These are phyloP conservation scores for Citrullus amarus DNA, from an alignment of 306 rosid species.

Conservation along the genomic window DNA sequence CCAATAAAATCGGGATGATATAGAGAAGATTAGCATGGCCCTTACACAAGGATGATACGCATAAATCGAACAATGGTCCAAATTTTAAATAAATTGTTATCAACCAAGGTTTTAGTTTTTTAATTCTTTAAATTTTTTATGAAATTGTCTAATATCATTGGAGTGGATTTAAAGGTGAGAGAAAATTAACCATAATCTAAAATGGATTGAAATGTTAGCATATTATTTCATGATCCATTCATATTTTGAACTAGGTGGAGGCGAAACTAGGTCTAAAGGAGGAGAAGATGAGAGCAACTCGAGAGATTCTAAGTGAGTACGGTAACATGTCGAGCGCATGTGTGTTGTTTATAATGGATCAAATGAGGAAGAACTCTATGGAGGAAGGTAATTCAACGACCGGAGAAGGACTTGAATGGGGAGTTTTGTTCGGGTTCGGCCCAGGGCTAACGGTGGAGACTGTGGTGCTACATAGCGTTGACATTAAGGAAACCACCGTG, in stretches of 20 bases:
- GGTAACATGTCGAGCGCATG: constrained; percentile 55
- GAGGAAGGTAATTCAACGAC: constrained; percentile 29
- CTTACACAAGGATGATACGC: too few relatives aligned
- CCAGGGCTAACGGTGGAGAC: constrained; percentile 50
- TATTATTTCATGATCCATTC: background rate
- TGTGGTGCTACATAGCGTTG: constrained; percentile 24
- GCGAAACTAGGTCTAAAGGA: constrained; percentile 27
- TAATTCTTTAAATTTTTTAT: too few relatives aligned
- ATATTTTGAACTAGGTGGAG: constrained; percentile 17
- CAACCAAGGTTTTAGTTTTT: too few relatives aligned
- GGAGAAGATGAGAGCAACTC: constrained; percentile 27
- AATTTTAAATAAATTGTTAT: too few relatives aligned
- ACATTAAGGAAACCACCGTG: background rate
- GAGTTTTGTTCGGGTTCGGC: constrained; percentile 46
- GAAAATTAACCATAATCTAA: too few relatives aligned
- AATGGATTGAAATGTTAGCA: too few relatives aligned
- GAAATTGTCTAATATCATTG: too few relatives aligned
- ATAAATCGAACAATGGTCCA: too few relatives aligned
- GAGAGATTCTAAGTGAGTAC: constrained; percentile 37
- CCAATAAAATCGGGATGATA: too few relatives aligned
- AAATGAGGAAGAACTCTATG: constrained; percentile 27
- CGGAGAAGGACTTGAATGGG: constrained; percentile 49
- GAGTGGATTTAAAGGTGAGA: too few relatives aligned
- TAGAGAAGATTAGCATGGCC: too few relatives aligned
- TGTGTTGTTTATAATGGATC: constrained; percentile 41